Evolutionary conservation across 1,284 basidiomycete species (phyloP).

Genomic region (Neolentinus lepideus): DNA sequence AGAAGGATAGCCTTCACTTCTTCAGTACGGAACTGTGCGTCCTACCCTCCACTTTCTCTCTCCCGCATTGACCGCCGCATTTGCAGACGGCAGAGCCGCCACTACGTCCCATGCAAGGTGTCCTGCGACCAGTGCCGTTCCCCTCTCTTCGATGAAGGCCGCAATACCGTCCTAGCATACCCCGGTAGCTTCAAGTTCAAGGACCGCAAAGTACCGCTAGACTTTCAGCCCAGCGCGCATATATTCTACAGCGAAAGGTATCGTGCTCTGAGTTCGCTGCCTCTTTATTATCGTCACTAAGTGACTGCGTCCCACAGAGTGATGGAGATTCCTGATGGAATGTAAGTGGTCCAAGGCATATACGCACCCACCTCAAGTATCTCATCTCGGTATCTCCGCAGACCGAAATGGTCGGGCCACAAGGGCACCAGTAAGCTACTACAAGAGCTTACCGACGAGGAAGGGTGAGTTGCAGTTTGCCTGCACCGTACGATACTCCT

Average conservation of each 20-base stretch:
- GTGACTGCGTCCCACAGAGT: slow-evolving; percentile 11
- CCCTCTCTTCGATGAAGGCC: slow-evolving; percentile 27
- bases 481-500: no score
- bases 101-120: slow-evolving; percentile 27
- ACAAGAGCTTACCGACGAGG: slow-evolving; percentile 14
- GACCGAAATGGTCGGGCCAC: slow-evolving; percentile 24
- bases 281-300: background rate
- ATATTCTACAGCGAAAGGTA: slow-evolving; percentile 24
- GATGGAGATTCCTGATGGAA: slow-evolving; percentile 24
- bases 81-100: slow-evolving; percentile 12
- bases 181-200: slow-evolving; percentile 23
- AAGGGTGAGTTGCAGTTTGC: slow-evolving; percentile 12
- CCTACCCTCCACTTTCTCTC: background rate
- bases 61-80: no score
- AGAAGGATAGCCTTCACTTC: slow-evolving; percentile 22
- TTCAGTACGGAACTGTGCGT: slow-evolving; percentile 20
- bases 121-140: slow-evolving; percentile 26
- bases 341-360: slow-evolving; percentile 4
- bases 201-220: slow-evolving; percentile 17
- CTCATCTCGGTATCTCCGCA: no score
- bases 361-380: background rate
- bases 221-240: slow-evolving; percentile 25
- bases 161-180: slow-evolving; percentile 25
- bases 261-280: no score
- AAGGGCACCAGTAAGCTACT: slow-evolving; percentile 16